These are phyloP conservation scores for Exophiala oligosperma DNA, from an alignment of 2,329 filamentous ascomycete genomes.

Conservation along the genomic window DNA sequence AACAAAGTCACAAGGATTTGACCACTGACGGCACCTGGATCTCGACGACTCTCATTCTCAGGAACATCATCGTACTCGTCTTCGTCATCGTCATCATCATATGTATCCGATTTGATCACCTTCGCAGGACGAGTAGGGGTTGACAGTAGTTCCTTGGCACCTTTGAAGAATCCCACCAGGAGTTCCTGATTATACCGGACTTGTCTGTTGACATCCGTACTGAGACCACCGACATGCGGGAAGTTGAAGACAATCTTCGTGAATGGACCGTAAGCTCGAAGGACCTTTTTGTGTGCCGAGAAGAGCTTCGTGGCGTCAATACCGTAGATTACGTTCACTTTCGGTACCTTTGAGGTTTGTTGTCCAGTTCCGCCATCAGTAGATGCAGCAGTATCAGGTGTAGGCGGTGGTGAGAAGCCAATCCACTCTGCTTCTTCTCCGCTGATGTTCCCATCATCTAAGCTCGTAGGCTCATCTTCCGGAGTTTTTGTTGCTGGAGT, in stretches of 20 bases:
- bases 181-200: constrained; percentile 81
- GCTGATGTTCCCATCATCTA: background rate
- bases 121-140: constrained; percentile 12
- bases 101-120: background rate
- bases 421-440: constrained; percentile 22
- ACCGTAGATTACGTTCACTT: constrained; percentile 39
- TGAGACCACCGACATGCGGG: constrained; percentile 89
- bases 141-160: constrained; percentile 40
- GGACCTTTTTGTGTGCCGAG: constrained; percentile 29
- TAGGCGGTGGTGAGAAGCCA: constrained; percentile 26
- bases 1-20: constrained; percentile 83
- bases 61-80: constrained; percentile 29
- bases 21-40: constrained; percentile 35
- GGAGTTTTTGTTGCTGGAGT: background rate
- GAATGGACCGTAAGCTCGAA: constrained; percentile 50
- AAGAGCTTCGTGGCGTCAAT: constrained; percentile 45
- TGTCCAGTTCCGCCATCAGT: background rate
- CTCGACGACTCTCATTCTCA: constrained; percentile 12
- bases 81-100: constrained; percentile 27
- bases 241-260: constrained; percentile 93
- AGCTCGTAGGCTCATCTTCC: background rate
- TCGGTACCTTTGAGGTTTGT: constrained; percentile 22
- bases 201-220: constrained; percentile 90
- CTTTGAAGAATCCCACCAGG: constrained; percentile 50
- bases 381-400: background rate